These are phyloP conservation scores for Hanseniaspora valbyensis DNA, from an alignment of 805 yeast species.

Conservation along the genomic window DNA sequence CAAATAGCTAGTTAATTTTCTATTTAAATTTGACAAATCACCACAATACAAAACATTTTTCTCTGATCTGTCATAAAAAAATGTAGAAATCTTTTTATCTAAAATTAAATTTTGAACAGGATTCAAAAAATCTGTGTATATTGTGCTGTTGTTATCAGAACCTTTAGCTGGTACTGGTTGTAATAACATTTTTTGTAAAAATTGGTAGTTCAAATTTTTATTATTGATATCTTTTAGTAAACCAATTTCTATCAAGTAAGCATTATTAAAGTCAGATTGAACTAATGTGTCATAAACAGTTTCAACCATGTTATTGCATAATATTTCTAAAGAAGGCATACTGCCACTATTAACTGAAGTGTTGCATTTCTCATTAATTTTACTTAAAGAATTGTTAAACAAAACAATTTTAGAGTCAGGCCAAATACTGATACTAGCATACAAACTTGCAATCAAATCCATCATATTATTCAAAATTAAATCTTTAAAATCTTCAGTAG, in stretches of 20 bases:
- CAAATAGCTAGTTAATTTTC: background rate
- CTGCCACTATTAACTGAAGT: background rate
- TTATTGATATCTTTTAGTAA: conserved; percentile 3
- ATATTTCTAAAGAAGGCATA: conserved; percentile 9
- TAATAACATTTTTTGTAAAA: background rate
- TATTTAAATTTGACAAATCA: background rate
- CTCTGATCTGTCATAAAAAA: background rate
- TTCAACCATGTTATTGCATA: conserved; percentile 5
- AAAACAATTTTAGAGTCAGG: conserved; percentile 7
- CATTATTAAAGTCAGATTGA: background rate
- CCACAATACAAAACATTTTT: conserved; percentile 8
- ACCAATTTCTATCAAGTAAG: conserved; percentile 6
- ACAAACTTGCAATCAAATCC: conserved; percentile 10
- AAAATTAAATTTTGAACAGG: conserved; percentile 13
- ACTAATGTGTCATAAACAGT: conserved; percentile 10
- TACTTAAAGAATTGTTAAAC: conserved; percentile 12
- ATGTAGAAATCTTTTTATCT: background rate
- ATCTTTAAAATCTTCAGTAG: conserved; percentile 5
- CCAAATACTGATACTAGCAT: conserved; percentile 3
- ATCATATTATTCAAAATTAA: conserved; percentile 14
- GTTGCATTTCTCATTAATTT: background rate
- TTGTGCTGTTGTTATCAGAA: background rate
- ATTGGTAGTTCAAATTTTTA: background rate
- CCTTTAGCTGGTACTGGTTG: background rate
- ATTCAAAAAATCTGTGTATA: conserved; percentile 2